Evolutionary conservation across 1,139 yeast genomes (phyloP).

Genomic region (Zygotorulaspora mrakii): DNA sequence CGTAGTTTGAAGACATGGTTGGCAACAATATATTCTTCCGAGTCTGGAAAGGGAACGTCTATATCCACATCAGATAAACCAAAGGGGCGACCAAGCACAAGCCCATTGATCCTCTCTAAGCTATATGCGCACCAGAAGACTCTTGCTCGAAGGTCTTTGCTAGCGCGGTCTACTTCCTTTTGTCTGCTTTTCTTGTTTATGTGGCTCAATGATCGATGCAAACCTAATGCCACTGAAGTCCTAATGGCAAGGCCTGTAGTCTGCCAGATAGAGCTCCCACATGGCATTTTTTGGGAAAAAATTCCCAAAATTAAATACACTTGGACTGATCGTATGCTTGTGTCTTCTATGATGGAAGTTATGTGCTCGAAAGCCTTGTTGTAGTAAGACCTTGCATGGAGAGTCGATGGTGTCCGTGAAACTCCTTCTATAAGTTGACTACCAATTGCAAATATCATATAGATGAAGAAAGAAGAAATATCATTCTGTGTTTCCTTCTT

Average conservation of each 20-base stretch:
- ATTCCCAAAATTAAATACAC: slow-evolving; percentile 33
- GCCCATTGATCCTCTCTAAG: slow-evolving; percentile 38
- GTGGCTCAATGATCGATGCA: slow-evolving; percentile 30
- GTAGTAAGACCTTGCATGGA: slow-evolving; percentile 48
- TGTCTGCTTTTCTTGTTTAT: slow-evolving; percentile 6
- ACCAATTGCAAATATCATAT: slow-evolving; percentile 52
- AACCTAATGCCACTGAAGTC: slow-evolving; percentile 30
- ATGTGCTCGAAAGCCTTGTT: slow-evolving; percentile 43
- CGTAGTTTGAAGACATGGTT: slow-evolving; percentile 38
- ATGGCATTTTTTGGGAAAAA: slow-evolving; percentile 36
- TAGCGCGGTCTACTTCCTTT: not conserved
- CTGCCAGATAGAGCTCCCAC: slow-evolving; percentile 36
- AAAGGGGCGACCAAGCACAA: slow-evolving; percentile 38
- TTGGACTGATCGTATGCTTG: slow-evolving; percentile 31
- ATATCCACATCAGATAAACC: slow-evolving; percentile 39
- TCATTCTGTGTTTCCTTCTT: slow-evolving; percentile 26
- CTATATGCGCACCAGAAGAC: slow-evolving; percentile 41
- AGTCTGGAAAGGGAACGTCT: slow-evolving; percentile 36
- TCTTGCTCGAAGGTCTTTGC: slow-evolving; percentile 31
- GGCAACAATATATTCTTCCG: slow-evolving; percentile 34
- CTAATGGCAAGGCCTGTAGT: slow-evolving; percentile 35
- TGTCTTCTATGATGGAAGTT: slow-evolving; percentile 34
- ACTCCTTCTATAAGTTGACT: slow-evolving; percentile 43
- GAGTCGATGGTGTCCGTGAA: slow-evolving; percentile 39
- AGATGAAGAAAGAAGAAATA: slow-evolving; percentile 42